These are phyloP conservation scores for Eucalyptus regnans DNA, from an alignment of 345 rosid genomes.

Conservation along the genomic window DNA sequence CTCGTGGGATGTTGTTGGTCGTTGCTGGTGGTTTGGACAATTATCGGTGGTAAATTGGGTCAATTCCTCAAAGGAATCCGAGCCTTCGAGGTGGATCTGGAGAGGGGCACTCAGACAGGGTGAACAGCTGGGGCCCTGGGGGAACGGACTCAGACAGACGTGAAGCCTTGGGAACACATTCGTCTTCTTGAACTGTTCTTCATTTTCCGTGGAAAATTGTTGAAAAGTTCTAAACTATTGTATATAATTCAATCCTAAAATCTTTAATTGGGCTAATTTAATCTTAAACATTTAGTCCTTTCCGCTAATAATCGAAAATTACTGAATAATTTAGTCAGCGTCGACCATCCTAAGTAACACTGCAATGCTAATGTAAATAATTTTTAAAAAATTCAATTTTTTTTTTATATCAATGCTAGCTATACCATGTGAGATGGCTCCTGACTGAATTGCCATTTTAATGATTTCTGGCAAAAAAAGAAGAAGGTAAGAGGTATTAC, in stretches of 20 bases:
- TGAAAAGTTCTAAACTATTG: not conserved
- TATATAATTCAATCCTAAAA: not conserved
- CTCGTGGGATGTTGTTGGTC: not conserved
- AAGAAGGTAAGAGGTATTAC: accelerated
- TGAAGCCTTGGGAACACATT: not conserved
- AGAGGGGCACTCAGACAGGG: not conserved
- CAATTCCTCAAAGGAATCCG: not conserved
- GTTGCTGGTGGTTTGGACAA: not conserved
- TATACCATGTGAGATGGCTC: too few species aligned
- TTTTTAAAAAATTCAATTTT: too few species aligned
- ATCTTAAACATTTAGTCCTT: too few species aligned
- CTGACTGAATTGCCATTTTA: accelerated
- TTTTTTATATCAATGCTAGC: too few species aligned
- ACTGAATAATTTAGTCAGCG: accelerated
- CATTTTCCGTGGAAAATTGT: too few species aligned
- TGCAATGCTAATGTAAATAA: too few species aligned
- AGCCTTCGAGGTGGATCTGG: not conserved
- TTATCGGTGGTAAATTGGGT: not conserved
- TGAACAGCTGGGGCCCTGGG: not conserved
- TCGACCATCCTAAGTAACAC: not conserved
- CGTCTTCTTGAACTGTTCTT: not conserved
- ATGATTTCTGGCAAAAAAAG: accelerated
- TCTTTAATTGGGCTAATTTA: too few species aligned
- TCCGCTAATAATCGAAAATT: too few species aligned
- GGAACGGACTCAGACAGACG: too few species aligned